These are phyloP conservation scores for Paecilomyces formosus DNA, from an alignment of 2,329 filamentous ascomycete species.

Conservation along the genomic window DNA sequence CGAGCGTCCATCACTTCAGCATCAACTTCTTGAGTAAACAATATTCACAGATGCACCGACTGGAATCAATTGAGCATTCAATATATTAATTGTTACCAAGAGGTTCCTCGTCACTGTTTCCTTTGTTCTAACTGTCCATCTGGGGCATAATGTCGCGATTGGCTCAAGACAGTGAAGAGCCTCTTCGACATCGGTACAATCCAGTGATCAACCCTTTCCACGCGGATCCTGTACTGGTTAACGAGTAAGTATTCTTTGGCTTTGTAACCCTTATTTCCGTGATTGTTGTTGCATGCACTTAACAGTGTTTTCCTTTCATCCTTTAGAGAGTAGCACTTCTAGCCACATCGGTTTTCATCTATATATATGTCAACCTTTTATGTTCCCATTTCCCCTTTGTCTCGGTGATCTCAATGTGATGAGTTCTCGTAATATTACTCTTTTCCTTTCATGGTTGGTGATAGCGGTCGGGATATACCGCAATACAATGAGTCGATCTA, in stretches of 20 bases:
- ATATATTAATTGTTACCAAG: not conserved
- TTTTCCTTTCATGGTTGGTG: not conserved
- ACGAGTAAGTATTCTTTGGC: slow-evolving; percentile 31
- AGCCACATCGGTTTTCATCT: not conserved
- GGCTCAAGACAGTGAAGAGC: slow-evolving; percentile 10
- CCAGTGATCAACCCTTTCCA: slow-evolving; percentile 47
- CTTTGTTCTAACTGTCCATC: not conserved
- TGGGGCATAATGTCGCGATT: slow-evolving; percentile 13
- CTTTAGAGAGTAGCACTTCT: not conserved
- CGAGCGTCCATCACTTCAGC: too few species aligned
- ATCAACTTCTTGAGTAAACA: too few species aligned
- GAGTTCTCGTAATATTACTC: not conserved
- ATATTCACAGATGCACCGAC: too few species aligned
- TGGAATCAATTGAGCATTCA: too few species aligned
- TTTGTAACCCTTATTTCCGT: not conserved
- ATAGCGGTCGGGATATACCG: not conserved
- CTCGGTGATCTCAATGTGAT: not conserved
- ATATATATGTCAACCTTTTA: too few species aligned
- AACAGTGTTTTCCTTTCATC: not conserved
- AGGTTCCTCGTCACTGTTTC: not conserved
- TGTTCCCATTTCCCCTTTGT: not conserved
- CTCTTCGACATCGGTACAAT: slow-evolving; percentile 31
- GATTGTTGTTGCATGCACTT: not conserved
- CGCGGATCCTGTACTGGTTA: slow-evolving; percentile 42
- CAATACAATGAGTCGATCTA: not conserved